phyloP scores from a whole-genome alignment of 805 yeast genomes.

The Yarrowia divulgata region DNA sequence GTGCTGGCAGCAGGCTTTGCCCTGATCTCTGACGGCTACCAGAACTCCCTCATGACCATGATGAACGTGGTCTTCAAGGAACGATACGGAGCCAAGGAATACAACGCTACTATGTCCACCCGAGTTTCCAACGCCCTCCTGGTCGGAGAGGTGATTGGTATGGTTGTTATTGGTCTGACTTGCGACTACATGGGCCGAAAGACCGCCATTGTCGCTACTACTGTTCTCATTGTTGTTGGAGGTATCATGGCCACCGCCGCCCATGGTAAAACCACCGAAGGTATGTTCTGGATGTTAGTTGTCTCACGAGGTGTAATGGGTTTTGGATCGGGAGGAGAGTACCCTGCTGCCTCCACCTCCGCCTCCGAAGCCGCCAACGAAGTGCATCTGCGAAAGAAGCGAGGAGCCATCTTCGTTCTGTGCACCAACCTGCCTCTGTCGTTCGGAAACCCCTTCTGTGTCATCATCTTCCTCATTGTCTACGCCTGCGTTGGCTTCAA shows the following conservation, averaged over 20 bases:
- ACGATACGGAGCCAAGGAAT: slow-evolving; percentile 54
- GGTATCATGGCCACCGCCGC: slow-evolving; percentile 73
- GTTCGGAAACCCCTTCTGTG: slow-evolving; percentile 81
- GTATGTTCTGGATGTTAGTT: slow-evolving; percentile 79
- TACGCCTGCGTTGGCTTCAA: slow-evolving; percentile 61
- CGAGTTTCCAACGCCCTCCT: slow-evolving; percentile 72
- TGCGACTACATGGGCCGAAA: slow-evolving; percentile 74
- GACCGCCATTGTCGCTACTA: slow-evolving; percentile 68
- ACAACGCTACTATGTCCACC: slow-evolving; percentile 60
- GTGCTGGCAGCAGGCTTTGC: slow-evolving; percentile 77
- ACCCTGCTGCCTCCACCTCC: slow-evolving; percentile 70
- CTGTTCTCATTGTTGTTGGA: slow-evolving; percentile 67
- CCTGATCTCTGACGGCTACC: slow-evolving; percentile 78
- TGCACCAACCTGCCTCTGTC: slow-evolving; percentile 77
- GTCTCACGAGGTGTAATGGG: slow-evolving; percentile 80
- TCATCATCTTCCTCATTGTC: slow-evolving; percentile 71
- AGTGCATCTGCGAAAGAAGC: slow-evolving; percentile 52
- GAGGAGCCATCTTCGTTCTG: slow-evolving; percentile 71
- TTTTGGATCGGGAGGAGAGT: slow-evolving; percentile 81
- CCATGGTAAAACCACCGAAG: slow-evolving; percentile 63
- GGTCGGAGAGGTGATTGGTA: slow-evolving; percentile 75
- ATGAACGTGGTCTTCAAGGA: slow-evolving; percentile 62
- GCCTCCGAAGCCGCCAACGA: slow-evolving; percentile 81
- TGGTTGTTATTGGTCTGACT: slow-evolving; percentile 67
- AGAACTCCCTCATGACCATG: slow-evolving; percentile 77